phyloP scores from a whole-genome alignment of 1,284 basidiomycete species.

The Agaricales sp. region DNA sequence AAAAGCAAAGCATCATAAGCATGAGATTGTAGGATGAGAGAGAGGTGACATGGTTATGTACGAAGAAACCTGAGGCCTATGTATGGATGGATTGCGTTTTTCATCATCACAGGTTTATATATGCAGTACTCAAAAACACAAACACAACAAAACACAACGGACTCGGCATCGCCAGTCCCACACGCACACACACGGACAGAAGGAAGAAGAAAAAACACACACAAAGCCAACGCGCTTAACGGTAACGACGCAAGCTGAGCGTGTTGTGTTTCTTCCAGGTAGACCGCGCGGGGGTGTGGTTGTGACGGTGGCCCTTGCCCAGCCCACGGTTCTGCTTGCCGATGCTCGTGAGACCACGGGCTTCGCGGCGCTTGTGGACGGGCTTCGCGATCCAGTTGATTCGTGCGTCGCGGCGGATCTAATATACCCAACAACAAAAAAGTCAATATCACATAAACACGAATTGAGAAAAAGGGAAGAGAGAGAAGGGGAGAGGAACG shows the following conservation, averaged over 20 bases:
- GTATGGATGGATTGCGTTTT: too few relatives aligned
- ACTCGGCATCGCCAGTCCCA: too few relatives aligned
- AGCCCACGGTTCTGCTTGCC: slow-evolving; percentile 95
- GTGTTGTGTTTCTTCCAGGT: slow-evolving; percentile 99
- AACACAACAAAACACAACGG: too few relatives aligned
- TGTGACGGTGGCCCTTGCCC: slow-evolving; percentile 94
- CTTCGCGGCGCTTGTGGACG: slow-evolving; percentile 98
- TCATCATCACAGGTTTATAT: too few relatives aligned
- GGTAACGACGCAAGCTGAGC: slow-evolving; percentile 95
- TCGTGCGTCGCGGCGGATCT: slow-evolving; percentile 90
- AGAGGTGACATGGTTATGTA: too few relatives aligned
- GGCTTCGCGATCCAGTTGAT: slow-evolving; percentile 99
- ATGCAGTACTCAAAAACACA: too few relatives aligned
- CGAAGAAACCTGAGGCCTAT: too few relatives aligned
- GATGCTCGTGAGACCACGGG: slow-evolving; percentile 92
- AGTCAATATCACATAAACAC: background rate
- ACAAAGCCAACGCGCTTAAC: slow-evolving; percentile 43
- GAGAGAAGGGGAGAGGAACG: slow-evolving; percentile 21
- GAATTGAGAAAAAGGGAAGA: background rate
- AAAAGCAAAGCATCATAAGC: too few relatives aligned
- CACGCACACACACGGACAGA: too few relatives aligned
- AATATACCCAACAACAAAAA: slow-evolving; percentile 8
- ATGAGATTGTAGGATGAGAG: too few relatives aligned
- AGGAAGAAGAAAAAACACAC: slow-evolving; percentile 15
- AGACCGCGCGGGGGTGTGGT: slow-evolving; percentile 85